These are phyloP conservation scores for Apocynum venetum DNA, from an alignment of 257 asterid species.

Conservation along the genomic window DNA sequence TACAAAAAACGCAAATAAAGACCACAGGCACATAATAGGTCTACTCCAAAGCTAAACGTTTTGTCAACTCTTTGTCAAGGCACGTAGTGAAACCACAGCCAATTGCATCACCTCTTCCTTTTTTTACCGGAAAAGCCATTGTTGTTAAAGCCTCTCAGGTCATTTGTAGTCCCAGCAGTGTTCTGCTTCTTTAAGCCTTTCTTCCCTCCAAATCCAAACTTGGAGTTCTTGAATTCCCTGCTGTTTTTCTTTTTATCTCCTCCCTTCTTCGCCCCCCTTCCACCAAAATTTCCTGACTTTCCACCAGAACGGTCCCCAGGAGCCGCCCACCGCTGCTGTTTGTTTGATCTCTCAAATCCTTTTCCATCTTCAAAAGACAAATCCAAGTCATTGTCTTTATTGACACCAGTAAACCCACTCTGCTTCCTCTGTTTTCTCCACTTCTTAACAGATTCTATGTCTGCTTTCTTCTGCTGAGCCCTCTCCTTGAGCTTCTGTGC, in stretches of 20 bases:
- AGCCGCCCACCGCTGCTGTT: slow-evolving; percentile 67
- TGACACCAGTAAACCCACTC: slow-evolving; percentile 52
- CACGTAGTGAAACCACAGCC: background rate
- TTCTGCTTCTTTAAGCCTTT: slow-evolving; percentile 92
- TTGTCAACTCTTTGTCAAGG: background rate
- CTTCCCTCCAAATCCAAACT: slow-evolving; percentile 88
- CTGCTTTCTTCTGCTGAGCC: slow-evolving; percentile 85
- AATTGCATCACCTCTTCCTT: slow-evolving; percentile 32
- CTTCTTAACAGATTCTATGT: slow-evolving; percentile 82
- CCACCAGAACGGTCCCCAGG: slow-evolving; percentile 95
- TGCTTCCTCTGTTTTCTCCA: slow-evolving; percentile 93
- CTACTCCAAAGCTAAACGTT: background rate
- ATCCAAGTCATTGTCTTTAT: slow-evolving; percentile 49
- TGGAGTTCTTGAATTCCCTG: slow-evolving; percentile 53
- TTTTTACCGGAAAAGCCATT: slow-evolving; percentile 33
- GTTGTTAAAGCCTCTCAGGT: slow-evolving; percentile 50
- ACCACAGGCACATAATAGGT: background rate
- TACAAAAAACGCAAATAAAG: background rate
- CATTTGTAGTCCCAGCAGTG: slow-evolving; percentile 71
- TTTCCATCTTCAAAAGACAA: slow-evolving; percentile 67
- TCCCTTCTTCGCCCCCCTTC: slow-evolving; percentile 40
- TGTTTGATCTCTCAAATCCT: slow-evolving; percentile 48
- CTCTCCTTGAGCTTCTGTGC: slow-evolving; percentile 70
- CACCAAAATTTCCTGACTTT: slow-evolving; percentile 38
- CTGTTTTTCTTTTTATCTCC: slow-evolving; percentile 42